A percentile compares a stretch with the other conserved stretches of the same genome.
phyloP scores from a whole-genome alignment of 208 protist species.

The Trypanosoma brucei region DNA sequence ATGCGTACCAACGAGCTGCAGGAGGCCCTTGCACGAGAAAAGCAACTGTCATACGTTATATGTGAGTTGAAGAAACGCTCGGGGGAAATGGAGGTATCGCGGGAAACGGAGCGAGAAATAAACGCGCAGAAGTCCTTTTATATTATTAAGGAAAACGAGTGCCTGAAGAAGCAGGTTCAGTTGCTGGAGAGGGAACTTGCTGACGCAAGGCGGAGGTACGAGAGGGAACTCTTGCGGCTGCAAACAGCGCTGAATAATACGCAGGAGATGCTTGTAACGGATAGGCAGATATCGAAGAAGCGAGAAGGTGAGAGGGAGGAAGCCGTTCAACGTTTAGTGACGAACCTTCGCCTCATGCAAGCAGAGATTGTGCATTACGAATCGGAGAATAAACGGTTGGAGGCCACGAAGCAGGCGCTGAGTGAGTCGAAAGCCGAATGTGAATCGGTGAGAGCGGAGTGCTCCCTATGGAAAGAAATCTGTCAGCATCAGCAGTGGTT shows the following conservation, averaged over 20 bases:
- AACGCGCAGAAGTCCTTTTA: constrained; percentile 19
- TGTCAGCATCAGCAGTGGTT: constrained; percentile 6
- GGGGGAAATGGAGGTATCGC: constrained; percentile 6
- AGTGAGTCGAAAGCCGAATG: constrained; percentile 2
- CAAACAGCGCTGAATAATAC: background rate
- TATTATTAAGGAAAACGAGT: constrained; percentile 19
- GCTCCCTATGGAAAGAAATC: constrained; percentile 12
- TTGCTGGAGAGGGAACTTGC: constrained; percentile 5
- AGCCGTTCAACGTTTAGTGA: constrained; percentile 12
- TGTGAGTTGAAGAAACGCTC: constrained; percentile 14
- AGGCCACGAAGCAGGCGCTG: constrained; percentile 2
- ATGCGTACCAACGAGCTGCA: constrained; percentile 19
- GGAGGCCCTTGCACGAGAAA: constrained; percentile 21
- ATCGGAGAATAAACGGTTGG: constrained; percentile 7
- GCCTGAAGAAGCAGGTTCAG: constrained; percentile 10
- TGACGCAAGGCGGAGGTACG: background rate
- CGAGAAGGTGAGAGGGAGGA: constrained; percentile 10
- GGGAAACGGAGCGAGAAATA: constrained; percentile 9
- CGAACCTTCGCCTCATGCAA: constrained; percentile 15
- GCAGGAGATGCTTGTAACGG: constrained; percentile 2
- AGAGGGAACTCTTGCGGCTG: background rate
- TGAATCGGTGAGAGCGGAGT: background rate
- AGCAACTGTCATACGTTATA: constrained; percentile 16
- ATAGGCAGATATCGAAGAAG: background rate
- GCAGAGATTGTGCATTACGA: constrained; percentile 8